Percentiles rank a stretch among this genome's conserved stretches.
phyloP scores from a whole-genome alignment of 345 rosid genomes.

The Citropsis articulata region DNA sequence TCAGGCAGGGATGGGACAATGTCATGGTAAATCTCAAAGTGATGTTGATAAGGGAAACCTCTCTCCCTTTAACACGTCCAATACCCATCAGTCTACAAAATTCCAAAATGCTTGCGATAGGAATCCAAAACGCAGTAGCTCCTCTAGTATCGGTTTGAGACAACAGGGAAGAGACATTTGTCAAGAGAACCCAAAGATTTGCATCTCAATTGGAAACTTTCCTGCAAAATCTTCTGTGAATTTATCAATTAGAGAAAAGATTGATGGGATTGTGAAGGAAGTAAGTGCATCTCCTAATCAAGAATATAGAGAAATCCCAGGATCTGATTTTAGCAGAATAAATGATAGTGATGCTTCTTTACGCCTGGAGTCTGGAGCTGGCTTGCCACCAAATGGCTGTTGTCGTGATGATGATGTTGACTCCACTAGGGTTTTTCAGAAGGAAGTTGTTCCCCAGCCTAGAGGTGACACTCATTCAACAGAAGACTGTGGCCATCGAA shows the following conservation, averaged over 20 bases:
- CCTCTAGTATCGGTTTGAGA: conserved; percentile 22
- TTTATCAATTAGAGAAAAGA: conserved; percentile 19
- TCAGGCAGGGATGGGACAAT: conserved; percentile 36
- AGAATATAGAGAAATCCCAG: conserved; percentile 18
- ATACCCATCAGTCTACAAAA: conserved; percentile 12
- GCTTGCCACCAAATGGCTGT: conserved; percentile 20
- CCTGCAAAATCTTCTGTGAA: conserved; percentile 20
- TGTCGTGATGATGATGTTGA: conserved; percentile 19
- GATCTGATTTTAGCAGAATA: conserved; percentile 26
- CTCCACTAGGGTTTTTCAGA: conserved; percentile 24
- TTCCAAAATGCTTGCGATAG: conserved; percentile 19
- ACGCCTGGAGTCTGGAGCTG: conserved; percentile 31
- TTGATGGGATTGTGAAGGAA: conserved; percentile 16
- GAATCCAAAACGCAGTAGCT: conserved; percentile 19
- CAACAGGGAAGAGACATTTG: conserved; percentile 28
- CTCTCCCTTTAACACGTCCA: conserved; percentile 16
- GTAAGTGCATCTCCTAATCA: conserved; percentile 23
- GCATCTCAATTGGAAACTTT: conserved; percentile 19
- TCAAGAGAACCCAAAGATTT: conserved; percentile 28
- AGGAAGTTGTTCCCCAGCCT: conserved; percentile 24
- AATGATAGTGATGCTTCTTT: conserved; percentile 30
- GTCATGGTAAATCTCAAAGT: conserved; percentile 23
- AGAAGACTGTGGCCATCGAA: conserved; percentile 29
- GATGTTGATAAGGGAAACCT: conserved; percentile 30
- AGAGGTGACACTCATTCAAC: conserved; percentile 26